phyloP scores from a whole-genome alignment of 2,329 filamentous ascomycete genomes.

The Colletotrichum tropicicola region DNA sequence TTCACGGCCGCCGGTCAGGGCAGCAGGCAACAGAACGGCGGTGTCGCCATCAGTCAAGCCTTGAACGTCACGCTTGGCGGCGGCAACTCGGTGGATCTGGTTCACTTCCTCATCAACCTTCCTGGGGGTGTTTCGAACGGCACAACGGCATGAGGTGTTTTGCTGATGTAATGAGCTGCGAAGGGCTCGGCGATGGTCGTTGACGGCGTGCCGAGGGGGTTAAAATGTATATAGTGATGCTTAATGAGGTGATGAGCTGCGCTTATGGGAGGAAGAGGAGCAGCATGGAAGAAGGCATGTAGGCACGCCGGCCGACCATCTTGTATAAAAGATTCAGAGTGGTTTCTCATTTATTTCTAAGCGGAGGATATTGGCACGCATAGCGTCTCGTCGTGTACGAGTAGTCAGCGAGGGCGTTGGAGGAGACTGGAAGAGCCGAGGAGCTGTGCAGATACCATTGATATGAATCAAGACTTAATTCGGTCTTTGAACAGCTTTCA shows the following conservation, averaged over 20 bases:
- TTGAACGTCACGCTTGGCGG: conserved; percentile 52
- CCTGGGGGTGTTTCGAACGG: conserved; percentile 7
- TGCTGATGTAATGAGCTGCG: conserved; percentile 5
- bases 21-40: conserved; percentile 39
- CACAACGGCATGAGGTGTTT: conserved; percentile 32
- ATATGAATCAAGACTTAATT: conserved; percentile 21
- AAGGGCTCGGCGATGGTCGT: conserved; percentile 21
- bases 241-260: conserved; percentile 21
- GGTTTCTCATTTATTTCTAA: not conserved
- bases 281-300: conserved; percentile 1
- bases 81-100: conserved; percentile 58
- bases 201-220: conserved; percentile 19
- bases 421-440: conserved; percentile 10
- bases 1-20: conserved; percentile 52
- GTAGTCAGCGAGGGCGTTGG: conserved; percentile 15
- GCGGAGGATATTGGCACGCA: conserved; percentile 12
- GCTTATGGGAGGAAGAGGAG: not conserved
- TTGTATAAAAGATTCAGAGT: conserved; percentile 37
- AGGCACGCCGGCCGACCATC: conserved; percentile 33
- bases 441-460: conserved; percentile 23
- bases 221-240: conserved; percentile 24
- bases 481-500: not conserved
- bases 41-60: conserved; percentile 44
- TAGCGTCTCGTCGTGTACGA: conserved; percentile 25
- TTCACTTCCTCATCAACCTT: conserved; percentile 54